Evolutionary conservation across 768 basidiomycete species (phyloP).

Genomic region (Boletales sp.): DNA sequence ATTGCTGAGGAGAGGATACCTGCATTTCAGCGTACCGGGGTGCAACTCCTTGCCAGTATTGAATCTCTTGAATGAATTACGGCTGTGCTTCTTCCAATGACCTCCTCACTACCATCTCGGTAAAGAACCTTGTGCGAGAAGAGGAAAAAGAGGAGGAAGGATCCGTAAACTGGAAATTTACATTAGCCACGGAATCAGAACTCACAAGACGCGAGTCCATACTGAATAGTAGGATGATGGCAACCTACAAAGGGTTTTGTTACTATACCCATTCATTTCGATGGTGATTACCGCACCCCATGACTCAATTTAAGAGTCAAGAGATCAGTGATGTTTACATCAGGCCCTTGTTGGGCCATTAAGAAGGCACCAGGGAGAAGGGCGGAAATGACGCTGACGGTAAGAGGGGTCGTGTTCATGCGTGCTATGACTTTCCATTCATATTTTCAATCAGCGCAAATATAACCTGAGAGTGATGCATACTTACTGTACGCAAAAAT

Average conservation of each 20-base stretch:
- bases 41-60: constrained; percentile 6
- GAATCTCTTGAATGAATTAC: constrained; percentile 35
- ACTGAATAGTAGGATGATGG: constrained; percentile 78
- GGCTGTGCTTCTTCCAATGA: constrained; percentile 35
- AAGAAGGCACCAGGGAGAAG: constrained; percentile 65
- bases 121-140: constrained; percentile 77
- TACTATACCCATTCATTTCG: too few species aligned
- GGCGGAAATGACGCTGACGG: constrained; percentile 75
- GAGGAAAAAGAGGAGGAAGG: constrained; percentile 80
- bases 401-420: constrained; percentile 69
- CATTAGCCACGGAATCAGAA: not conserved
- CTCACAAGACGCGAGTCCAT: constrained; percentile 19
- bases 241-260: constrained; percentile 42
- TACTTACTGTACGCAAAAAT: constrained; percentile 66
- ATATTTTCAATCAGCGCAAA: not conserved
- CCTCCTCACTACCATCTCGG: constrained; percentile 39
- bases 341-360: not conserved
- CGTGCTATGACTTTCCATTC: constrained; percentile 59
- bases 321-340: not conserved
- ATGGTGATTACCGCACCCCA: constrained; percentile 45
- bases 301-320: constrained; percentile 68
- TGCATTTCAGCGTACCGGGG: constrained; percentile 1
- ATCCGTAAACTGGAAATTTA: constrained; percentile 53
- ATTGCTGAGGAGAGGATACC: not conserved
- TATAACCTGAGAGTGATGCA: not conserved